Evolutionary conservation across 192 early-diverging fungal species (phyloP).

Genomic region (Umbelopsis vinacea): DNA sequence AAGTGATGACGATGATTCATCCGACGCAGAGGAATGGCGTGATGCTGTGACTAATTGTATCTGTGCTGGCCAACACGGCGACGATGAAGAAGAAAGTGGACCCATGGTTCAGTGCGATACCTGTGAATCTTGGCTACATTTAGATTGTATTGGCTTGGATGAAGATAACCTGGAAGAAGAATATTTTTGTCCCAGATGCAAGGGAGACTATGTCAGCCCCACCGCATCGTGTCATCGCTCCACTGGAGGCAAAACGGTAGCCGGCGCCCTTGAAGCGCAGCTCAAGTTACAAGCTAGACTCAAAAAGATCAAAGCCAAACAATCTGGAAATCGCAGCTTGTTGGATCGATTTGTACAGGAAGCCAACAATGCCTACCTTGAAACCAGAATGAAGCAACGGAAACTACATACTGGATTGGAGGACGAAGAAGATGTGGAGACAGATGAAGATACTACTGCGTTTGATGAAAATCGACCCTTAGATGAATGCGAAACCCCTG

Average conservation of each 20-base stretch:
- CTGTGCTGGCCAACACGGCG: slow-evolving; percentile 25
- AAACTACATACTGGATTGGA: not conserved
- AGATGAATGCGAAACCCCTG: not conserved
- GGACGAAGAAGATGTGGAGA: slow-evolving; percentile 11
- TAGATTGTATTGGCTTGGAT: slow-evolving; percentile 64
- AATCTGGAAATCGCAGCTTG: slow-evolving; percentile 2
- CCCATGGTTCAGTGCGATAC: slow-evolving; percentile 76
- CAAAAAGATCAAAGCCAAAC: slow-evolving; percentile 13
- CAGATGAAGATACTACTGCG: not conserved
- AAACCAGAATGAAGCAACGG: slow-evolving; percentile 12
- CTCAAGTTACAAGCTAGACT: not conserved
- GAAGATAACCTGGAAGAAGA: slow-evolving; percentile 58
- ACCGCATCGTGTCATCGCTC: slow-evolving; percentile 7
- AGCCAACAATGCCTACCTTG: slow-evolving; percentile 10
- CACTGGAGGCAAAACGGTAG: slow-evolving; percentile 16
- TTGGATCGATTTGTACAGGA: slow-evolving; percentile 20
- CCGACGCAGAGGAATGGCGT: slow-evolving; percentile 4
- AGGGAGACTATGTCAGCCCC: slow-evolving; percentile 4
- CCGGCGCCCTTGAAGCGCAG: not conserved
- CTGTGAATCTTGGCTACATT: slow-evolving; percentile 71
- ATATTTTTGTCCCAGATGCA: slow-evolving; percentile 65
- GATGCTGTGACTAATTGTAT: slow-evolving; percentile 50
- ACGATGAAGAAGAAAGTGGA: slow-evolving; percentile 22
- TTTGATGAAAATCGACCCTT: too few species aligned
- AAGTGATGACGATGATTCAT: not conserved